Base-by-base conservation (phyloP, 192 early-diverging fungal genomes). In the Chytriomyces hyalinus region DNA sequence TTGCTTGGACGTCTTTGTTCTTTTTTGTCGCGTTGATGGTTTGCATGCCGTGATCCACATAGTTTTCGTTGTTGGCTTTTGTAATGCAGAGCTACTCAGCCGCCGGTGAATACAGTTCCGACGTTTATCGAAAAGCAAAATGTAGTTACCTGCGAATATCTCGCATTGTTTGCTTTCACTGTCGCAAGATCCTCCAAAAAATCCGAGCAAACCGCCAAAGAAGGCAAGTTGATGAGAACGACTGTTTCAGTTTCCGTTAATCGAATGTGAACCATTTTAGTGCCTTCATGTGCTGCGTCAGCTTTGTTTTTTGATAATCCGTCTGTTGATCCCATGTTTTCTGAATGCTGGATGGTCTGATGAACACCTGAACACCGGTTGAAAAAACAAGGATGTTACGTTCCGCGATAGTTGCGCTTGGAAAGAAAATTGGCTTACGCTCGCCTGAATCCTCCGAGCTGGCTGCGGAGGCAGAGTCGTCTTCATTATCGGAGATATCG, bases 1-100 rank as follows among this genome's bases (percentile, higher is more conserved):
- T 66, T 9, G 83, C 86, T 73, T 90, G 89, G 24, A 90, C 83
- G 8, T 90, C 89, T 73, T 89, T 89, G 47, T 53, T 80, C 60
- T 90, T 90, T 28, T 69, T 50, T 10, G 85, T 77, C 6, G 79
- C 50, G 64, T 83, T 82, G 77, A 87, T 77, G n/a, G 89, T 90
- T 70, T 90, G 89, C 80, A 83, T 87, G 6, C 79, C 80, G 8
- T 80, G 59, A 9, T 87, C 79, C 4, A 83, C 79, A 63, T 83
- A 87, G 66, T 89, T 90, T 61, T 90, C 88, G 72, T 87, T 88
- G 75, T 80, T 85, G 6, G 70, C 65, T n/a, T 78, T 67, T 8
- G 65, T 80, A 6, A 67, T 49, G 26, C 81, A 79, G n/a, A 90
- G 73, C 87, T 88, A 15, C 22, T 20, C 53, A n/a, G 65, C 17